These are phyloP conservation scores for Delonix regia DNA, from an alignment of 306 rosid species.

Conservation along the genomic window DNA sequence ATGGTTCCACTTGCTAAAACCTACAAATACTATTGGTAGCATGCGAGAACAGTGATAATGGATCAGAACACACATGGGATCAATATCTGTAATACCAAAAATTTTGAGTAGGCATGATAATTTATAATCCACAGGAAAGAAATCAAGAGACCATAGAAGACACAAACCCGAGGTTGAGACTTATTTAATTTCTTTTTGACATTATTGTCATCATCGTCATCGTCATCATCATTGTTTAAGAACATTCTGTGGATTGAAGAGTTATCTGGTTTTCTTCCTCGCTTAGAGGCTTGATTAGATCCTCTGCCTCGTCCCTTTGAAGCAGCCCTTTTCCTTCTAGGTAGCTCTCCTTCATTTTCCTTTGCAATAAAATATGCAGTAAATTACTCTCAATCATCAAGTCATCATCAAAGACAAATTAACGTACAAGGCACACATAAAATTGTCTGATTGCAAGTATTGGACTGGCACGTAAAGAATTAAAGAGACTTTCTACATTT, in stretches of 20 bases:
- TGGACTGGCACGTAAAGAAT: slow-evolving; percentile 18
- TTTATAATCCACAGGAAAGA: slow-evolving; percentile 28
- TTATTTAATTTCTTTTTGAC: slow-evolving; percentile 61
- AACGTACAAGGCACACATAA: slow-evolving; percentile 13
- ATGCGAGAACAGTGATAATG: slow-evolving; percentile 15
- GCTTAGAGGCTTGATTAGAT: slow-evolving; percentile 70
- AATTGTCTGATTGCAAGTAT: slow-evolving; percentile 30
- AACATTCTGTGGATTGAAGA: slow-evolving; percentile 67
- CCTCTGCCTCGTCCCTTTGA: slow-evolving; percentile 91
- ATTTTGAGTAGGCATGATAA: slow-evolving; percentile 6
- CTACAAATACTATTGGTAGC: slow-evolving; percentile 2
- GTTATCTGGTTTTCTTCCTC: slow-evolving; percentile 73
- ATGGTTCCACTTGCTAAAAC: slow-evolving; percentile 23
- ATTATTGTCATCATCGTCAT: slow-evolving; percentile 60
- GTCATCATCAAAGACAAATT: slow-evolving; percentile 19
- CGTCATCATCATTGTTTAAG: slow-evolving; percentile 64
- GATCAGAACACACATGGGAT: not conserved
- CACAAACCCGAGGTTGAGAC: slow-evolving; percentile 78
- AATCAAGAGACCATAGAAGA: slow-evolving; percentile 33
- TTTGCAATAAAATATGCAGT: slow-evolving; percentile 35
- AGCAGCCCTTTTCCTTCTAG: slow-evolving; percentile 78
- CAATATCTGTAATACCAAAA: slow-evolving; percentile 22
- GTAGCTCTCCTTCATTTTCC: slow-evolving; percentile 72
- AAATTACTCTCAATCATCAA: slow-evolving; percentile 24
- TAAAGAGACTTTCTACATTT: slow-evolving; percentile 25